Evolutionary conservation across 257 asterid genomes (phyloP).

Genomic region (Nicotiana attenuata): DNA sequence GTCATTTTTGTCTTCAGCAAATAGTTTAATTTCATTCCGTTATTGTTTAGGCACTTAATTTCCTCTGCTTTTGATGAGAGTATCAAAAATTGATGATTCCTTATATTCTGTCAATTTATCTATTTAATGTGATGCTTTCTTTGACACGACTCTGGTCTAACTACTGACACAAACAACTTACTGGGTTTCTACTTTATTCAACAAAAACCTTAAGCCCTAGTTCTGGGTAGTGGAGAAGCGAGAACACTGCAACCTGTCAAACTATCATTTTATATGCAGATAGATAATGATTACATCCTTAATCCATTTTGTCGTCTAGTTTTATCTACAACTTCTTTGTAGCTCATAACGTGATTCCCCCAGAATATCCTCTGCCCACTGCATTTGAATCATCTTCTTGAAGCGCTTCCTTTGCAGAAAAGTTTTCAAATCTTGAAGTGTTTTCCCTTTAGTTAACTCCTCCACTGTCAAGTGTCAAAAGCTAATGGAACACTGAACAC

Average conservation of each 20-base stretch:
- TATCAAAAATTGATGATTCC: background rate
- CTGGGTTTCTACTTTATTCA: background rate
- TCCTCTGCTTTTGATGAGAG: background rate
- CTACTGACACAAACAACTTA: background rate
- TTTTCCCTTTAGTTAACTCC: background rate
- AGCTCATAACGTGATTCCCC: background rate
- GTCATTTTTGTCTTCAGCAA: background rate
- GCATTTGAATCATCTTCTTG: too few relatives aligned
- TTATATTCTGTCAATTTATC: background rate
- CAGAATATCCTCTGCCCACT: background rate
- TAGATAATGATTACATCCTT: background rate
- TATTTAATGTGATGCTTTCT: background rate
- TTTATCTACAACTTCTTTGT: background rate
- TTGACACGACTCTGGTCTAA: background rate
- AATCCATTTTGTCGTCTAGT: background rate
- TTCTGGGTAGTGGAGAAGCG: background rate
- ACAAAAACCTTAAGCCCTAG: background rate
- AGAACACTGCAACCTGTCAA: too few relatives aligned
- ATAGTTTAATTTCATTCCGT: too few relatives aligned
- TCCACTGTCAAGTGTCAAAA: background rate
- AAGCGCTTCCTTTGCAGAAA: background rate
- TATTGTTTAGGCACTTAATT: background rate
- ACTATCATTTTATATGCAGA: too few relatives aligned
- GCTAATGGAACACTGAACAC: background rate
- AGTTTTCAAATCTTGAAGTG: too few relatives aligned